Evolutionary conservation across 371 early-diverging fungal species (phyloP).

Genomic region (Batrachochytrium dendrobatidis): DNA sequence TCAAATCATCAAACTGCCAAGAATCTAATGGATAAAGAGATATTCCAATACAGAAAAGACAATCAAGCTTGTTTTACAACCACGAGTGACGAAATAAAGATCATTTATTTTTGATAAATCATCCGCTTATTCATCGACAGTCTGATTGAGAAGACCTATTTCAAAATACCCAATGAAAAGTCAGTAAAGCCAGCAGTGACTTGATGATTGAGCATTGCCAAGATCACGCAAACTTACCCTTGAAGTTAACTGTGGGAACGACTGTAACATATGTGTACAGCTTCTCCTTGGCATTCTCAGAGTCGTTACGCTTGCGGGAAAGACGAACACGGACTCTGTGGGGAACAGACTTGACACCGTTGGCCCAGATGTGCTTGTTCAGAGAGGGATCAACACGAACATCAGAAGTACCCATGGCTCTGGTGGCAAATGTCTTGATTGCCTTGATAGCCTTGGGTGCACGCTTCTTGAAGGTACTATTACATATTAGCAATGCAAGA

Average conservation of each 20-base stretch:
- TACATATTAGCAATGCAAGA: not conserved
- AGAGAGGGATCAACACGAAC: slow-evolving; percentile 47
- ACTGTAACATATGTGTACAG: slow-evolving; percentile 82
- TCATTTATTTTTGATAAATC: no score
- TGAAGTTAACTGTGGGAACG: slow-evolving; percentile 77
- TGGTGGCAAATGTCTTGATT: slow-evolving; percentile 77
- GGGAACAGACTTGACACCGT: slow-evolving; percentile 83
- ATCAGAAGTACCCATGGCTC: slow-evolving; percentile 77
- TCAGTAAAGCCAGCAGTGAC: no score
- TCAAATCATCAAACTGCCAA: no score
- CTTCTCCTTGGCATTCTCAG: slow-evolving; percentile 89
- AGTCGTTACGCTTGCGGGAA: slow-evolving; percentile 88
- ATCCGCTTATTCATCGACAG: no score
- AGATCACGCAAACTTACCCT: no score
- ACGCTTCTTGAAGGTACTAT: slow-evolving; percentile 89
- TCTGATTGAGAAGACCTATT: no score
- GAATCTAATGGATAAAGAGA: no score
- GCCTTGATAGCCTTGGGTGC: slow-evolving; percentile 89
- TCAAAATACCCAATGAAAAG: no score
- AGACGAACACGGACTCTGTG: slow-evolving; percentile 90
- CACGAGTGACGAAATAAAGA: no score
- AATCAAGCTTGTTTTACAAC: no score
- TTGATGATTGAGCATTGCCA: no score
- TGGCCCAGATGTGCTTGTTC: slow-evolving; percentile 64
- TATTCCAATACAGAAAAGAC: no score